Evolutionary conservation across 2,329 filamentous ascomycete species (phyloP), one percentile per base, ranked within the genome.

Genomic region (Colletotrichum eleusines): DNA sequence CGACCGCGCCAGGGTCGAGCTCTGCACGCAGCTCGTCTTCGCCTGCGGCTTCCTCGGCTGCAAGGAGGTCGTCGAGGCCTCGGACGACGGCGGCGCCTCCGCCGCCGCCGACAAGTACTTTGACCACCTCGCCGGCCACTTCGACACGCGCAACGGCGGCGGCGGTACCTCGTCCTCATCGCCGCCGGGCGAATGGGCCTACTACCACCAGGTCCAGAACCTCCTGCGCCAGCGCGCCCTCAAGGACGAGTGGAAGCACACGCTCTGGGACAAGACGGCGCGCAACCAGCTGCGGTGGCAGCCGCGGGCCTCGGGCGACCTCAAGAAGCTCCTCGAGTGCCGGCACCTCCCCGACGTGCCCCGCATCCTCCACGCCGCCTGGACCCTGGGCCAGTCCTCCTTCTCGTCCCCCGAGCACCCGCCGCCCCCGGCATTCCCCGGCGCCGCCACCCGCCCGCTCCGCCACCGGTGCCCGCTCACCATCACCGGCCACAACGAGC

Each of bases 51-150:
- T 84, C 68, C 75, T 74, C 66, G 77, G 74, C 59, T 84, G 83
- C 76, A 83, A 82, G 68, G 81, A 84, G 66, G 71, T 84, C 33
- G 82, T 84, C 63, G 83, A 84, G 74, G 80, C 83, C 18, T 71
- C 77, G 1, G 77, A 71, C 59, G 78, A 75, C 20, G 79, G 81
- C 16, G 82, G 82, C 40, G 80, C 82, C 2, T 74, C 77, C 4
- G 70, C 76, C 28, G 78, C 78, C 28, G 80, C 80, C 20, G 82
- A 84, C 71, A 83, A 81, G 74, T 83, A 83, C 76, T 84, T 84
- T 73, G 83, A 84, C 72, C 83, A 84, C 72, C 82, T 84, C 63
- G 83, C 82, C 48, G 83, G 83, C 74, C 83, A 84, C 71, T 84
- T 84, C 31, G 82, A 84, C 71, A 65, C 55, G 38, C 3, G 38